Conservation (phyloP, 805 yeast genomes). For the Saccharomycopsis sp. region DNA sequence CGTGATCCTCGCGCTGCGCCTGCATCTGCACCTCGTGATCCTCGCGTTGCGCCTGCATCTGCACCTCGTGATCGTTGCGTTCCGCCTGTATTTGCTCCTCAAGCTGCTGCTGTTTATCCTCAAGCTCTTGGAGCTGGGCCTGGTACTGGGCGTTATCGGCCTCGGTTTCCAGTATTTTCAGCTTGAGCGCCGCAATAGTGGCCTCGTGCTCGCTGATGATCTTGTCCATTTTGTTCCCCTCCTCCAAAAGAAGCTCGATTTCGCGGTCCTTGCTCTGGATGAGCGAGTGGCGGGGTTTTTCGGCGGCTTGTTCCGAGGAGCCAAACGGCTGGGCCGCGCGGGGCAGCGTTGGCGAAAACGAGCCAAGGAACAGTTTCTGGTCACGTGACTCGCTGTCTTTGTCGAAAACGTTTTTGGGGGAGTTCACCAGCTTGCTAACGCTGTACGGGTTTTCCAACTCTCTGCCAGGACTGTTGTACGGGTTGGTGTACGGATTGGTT, state of each 20-base stretch:
- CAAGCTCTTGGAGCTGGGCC: conserved; percentile 2
- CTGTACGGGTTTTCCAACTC: not conserved
- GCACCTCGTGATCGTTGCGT: not conserved
- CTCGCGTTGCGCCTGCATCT: not conserved
- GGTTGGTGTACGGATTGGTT: not conserved
- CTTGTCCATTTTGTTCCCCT: conserved; percentile 44
- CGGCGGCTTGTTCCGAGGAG: not conserved
- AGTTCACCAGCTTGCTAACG: no score
- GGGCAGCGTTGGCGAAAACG: not conserved
- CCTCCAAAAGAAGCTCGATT: conserved; percentile 37
- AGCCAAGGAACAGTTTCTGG: not conserved
- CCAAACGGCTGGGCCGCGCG: not conserved
- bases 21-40: not conserved
- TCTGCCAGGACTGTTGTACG: not conserved
- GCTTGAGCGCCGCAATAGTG: conserved; percentile 20
- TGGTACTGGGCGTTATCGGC: conserved; percentile 10
- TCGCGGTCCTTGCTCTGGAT: conserved; percentile 33
- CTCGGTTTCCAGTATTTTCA: conserved; percentile 10
- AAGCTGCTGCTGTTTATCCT: not conserved
- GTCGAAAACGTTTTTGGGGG: no score
- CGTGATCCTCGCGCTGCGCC: not conserved
- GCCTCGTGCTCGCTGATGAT: conserved; percentile 35
- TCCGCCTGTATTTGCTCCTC: conserved; percentile 2
- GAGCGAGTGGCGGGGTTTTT: not conserved
- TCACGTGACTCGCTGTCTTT: no score